These are phyloP conservation scores for Endocalyx cinctus DNA, from an alignment of 2,329 filamentous ascomycete genomes.

Conservation along the genomic window DNA sequence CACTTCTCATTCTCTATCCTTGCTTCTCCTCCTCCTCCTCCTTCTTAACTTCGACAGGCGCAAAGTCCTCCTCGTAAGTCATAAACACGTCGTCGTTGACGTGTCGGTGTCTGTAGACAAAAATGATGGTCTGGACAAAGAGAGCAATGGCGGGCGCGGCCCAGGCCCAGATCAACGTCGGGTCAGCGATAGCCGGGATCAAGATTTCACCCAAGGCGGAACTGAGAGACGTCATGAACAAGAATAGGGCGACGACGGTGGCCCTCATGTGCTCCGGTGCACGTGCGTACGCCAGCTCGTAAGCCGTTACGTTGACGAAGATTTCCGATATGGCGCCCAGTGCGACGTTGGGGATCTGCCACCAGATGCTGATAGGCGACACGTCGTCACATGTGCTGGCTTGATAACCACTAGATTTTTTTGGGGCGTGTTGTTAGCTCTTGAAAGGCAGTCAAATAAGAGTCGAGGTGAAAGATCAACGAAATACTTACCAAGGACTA, in stretches of 20 bases:
- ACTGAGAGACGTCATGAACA: conserved; percentile 55
- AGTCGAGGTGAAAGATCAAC: too few species aligned
- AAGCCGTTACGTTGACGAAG: conserved; percentile 57
- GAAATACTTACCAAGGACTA: conserved; percentile 37
- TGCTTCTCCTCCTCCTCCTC: conserved; percentile 11
- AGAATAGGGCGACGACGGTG: conserved; percentile 51
- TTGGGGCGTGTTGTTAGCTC: too few species aligned
- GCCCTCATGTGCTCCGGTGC: conserved; percentile 62
- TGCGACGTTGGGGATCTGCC: conserved; percentile 45
- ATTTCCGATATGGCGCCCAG: conserved; percentile 52
- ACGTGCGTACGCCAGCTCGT: conserved; percentile 66
- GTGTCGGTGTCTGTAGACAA: conserved; percentile 40
- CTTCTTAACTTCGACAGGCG: conserved; percentile 2
- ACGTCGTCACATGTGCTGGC: conserved; percentile 36
- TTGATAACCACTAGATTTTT: conserved; percentile 38
- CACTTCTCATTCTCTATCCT: conserved; percentile 1
- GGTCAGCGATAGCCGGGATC: conserved; percentile 37
- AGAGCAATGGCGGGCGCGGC: conserved; percentile 40
- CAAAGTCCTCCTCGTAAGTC: conserved; percentile 24
- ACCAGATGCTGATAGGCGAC: conserved; percentile 46
- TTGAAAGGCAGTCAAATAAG: too few species aligned
- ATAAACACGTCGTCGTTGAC: conserved; percentile 46
- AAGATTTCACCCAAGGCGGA: conserved; percentile 44
- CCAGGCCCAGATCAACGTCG: conserved; percentile 34
- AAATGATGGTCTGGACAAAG: conserved; percentile 40